These are phyloP conservation scores for Huntiella decipiens DNA, from an alignment of 2,329 filamentous ascomycete species.

Conservation along the genomic window DNA sequence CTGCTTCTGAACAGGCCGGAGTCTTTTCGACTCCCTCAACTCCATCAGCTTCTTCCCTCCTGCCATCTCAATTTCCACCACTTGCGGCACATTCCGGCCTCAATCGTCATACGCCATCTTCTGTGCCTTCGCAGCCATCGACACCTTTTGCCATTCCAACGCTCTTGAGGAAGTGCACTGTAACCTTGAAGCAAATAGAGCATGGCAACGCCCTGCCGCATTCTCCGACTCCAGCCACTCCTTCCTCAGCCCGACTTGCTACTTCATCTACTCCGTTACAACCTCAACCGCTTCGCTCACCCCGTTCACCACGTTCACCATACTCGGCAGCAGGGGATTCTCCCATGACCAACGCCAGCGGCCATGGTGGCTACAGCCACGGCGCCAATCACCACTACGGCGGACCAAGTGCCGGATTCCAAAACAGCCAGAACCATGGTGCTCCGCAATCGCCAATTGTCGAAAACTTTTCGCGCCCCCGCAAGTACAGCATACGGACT, in stretches of 20 bases:
- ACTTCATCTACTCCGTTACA: constrained; percentile 1
- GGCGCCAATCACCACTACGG: constrained; percentile 13
- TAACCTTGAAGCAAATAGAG: constrained; percentile 3
- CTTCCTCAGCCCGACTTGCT: neutral
- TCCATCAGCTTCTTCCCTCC: too few relatives aligned
- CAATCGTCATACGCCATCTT: too few relatives aligned
- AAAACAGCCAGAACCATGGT: neutral
- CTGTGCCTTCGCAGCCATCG: too few relatives aligned
- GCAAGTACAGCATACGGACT: constrained; percentile 29
- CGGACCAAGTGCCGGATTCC: neutral
- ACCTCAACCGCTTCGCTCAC: neutral
- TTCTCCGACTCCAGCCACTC: neutral
- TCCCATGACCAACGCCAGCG: neutral
- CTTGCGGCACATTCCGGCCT: too few relatives aligned
- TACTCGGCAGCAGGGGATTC: neutral
- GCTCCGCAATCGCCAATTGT: constrained; percentile 18
- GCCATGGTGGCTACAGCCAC: constrained; percentile 14
- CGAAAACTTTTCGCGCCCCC: constrained; percentile 41
- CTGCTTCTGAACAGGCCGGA: too few relatives aligned
- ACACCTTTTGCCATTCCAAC: too few relatives aligned
- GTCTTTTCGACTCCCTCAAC: too few relatives aligned
- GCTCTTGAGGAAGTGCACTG: neutral
- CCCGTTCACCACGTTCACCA: neutral
- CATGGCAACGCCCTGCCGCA: neutral
- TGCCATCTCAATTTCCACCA: too few relatives aligned